These are phyloP conservation scores for Circinella umbellata DNA, from an alignment of 371 early-diverging fungal genomes.

Conservation along the genomic window DNA sequence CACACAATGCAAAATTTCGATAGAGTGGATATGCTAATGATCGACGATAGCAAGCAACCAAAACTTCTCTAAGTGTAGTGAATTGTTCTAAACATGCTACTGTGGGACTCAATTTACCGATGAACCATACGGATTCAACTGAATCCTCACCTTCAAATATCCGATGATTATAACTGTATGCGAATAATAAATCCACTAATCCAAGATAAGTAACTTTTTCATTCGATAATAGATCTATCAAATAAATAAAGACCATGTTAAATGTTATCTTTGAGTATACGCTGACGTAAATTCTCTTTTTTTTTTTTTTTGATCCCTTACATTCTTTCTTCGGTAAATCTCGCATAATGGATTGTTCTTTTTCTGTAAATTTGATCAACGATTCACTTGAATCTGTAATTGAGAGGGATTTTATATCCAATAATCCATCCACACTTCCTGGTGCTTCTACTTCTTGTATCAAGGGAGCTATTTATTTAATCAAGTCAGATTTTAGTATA, in stretches of 20 bases:
- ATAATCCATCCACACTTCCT: conserved; percentile 25
- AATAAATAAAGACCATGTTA: background rate
- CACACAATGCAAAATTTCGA: conserved; percentile 75
- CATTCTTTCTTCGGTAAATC: conserved; percentile 82
- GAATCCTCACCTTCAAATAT: conserved; percentile 85
- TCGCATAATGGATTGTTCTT: conserved; percentile 77
- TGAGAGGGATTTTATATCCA: conserved; percentile 34
- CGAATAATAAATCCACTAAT: conserved; percentile 89
- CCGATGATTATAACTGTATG: conserved; percentile 88
- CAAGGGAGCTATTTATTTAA: conserved; percentile 26
- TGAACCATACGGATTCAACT: conserved; percentile 91
- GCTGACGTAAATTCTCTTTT: no score
- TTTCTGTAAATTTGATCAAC: conserved; percentile 63
- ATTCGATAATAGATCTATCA: conserved; percentile 63
- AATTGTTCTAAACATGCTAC: conserved; percentile 85
- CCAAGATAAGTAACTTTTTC: conserved; percentile 79
- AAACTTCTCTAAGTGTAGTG: conserved; percentile 61
- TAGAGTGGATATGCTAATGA: conserved; percentile 86
- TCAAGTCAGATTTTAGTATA: no score
- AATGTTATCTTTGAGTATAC: background rate
- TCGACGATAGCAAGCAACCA: conserved; percentile 75
- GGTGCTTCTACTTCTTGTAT: conserved; percentile 38
- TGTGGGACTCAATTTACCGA: conserved; percentile 83
- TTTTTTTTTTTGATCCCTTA: conserved; percentile 28
- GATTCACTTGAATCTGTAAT: conserved; percentile 35